Percentiles rank a stretch among this genome's conserved stretches.
Conservation (phyloP, 441 rosid genomes). For the Arabidopsis lyrata region DNA sequence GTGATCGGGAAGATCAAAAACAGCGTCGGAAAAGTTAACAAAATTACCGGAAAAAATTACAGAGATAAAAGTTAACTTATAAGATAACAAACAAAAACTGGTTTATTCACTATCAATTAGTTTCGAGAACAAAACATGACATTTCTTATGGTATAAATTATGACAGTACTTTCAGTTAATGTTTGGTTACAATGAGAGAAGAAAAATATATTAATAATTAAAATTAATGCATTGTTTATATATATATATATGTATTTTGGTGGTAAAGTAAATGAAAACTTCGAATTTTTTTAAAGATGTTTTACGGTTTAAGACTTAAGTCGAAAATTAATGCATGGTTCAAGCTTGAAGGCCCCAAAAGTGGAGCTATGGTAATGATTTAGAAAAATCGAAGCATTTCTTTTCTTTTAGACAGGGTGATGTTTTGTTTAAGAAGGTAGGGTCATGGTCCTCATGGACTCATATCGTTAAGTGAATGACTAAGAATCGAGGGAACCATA, state of each 20-base stretch:
- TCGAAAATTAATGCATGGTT: too few species aligned
- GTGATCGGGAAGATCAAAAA: too few species aligned
- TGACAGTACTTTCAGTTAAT: neutral
- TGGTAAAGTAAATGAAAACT: neutral
- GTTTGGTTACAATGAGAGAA: neutral
- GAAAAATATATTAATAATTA: neutral
- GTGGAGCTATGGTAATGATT: conserved; percentile 5
- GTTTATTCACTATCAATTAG: too few species aligned
- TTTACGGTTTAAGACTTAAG: conserved; percentile 1
- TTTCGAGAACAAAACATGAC: too few species aligned
- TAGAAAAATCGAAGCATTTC: neutral
- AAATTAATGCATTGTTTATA: too few species aligned
- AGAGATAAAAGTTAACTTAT: too few species aligned
- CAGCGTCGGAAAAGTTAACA: too few species aligned
- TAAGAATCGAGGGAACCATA: conserved; percentile 44
- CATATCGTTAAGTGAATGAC: conserved; percentile 38
- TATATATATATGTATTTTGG: neutral
- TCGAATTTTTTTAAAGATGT: neutral
- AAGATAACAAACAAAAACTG: too few species aligned
- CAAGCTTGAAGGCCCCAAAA: neutral
- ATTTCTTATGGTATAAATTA: neutral
- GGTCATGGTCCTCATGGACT: conserved; percentile 26
- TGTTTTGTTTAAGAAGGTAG: conserved; percentile 23
- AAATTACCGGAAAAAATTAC: too few species aligned
- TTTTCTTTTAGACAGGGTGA: conserved; percentile 15